Base-by-base conservation (phyloP, 2,329 filamentous ascomycete species). In the Periglandula ipomoeae region DNA sequence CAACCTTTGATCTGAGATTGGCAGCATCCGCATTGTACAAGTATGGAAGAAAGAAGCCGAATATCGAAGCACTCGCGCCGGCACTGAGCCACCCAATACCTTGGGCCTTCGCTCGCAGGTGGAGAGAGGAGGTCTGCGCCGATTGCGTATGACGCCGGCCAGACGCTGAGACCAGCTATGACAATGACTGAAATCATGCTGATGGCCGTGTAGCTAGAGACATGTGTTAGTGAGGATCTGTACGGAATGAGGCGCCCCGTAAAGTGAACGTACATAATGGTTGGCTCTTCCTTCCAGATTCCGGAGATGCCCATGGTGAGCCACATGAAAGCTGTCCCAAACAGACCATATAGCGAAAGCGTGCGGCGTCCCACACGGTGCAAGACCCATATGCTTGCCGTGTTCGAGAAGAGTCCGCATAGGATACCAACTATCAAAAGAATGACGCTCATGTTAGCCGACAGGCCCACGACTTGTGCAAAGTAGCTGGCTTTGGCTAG, bases 41-140 rank as follows among this genome's bases (percentile, higher is more conserved):
- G 49, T 76, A 78, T 0, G 76, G 75, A 1, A 78, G 56, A 1
- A 67, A 65, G 30, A 78, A 64, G 0, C 67, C 68, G 48, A 75
- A 70, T 42, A 70, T 58, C 3, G 69, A 68, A 24, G 66, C 67
- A 4, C 65, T 58, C 0, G 70, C 58, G 2, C 69, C 65, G 1
- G 67, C 66, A 2, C 65, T 58, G 3, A 71, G 60, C 59, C 73
- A 73, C 7, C 68, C 64, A 11, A 73, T 61, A 3, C 69, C 70
- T 34, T 72, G 67, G 0, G 70, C 66, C 52, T 70, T 70, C 37
- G 64, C 64, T n/a, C 71, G 65, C 1, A 74, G 57, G 5, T 66
- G 64, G 0, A 72, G 63, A 0, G 70, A 66, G 0, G 70, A 71
- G 2, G 69, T 63, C 43, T 74, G 66, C 65, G 3, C 65, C 59